Conservation (phyloP, 208 protist species). For the Leishmania guyanensis region DNA sequence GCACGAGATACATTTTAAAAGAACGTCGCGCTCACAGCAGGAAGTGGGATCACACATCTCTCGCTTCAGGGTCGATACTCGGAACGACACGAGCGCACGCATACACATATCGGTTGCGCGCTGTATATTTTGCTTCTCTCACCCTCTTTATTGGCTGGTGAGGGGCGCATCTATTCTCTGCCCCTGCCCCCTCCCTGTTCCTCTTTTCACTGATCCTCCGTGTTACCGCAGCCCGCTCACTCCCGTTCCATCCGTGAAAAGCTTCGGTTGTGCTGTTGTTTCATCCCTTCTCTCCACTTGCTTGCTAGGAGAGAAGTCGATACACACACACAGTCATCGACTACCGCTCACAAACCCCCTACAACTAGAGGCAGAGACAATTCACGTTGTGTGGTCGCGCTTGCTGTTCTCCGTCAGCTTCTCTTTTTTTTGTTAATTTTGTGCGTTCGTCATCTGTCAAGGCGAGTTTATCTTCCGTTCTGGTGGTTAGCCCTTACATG, state of each 20-base stretch:
- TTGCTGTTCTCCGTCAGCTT: not conserved
- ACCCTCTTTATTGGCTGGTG: not conserved
- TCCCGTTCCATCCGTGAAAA: not conserved
- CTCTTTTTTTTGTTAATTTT: not conserved
- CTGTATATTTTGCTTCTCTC: not conserved
- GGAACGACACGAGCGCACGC: not conserved
- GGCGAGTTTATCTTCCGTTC: not conserved
- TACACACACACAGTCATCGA: not conserved
- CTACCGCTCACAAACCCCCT: not conserved
- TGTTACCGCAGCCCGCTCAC: not conserved
- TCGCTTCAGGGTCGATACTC: not conserved
- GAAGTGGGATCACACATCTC: not conserved
- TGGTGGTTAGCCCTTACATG: not conserved
- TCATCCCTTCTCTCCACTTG: not conserved
- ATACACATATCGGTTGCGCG: not conserved
- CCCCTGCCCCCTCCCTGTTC: not conserved
- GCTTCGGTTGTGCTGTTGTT: not conserved
- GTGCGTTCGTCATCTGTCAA: not conserved
- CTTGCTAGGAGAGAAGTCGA: not conserved
- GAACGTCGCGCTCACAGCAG: not conserved
- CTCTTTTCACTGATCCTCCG: not conserved
- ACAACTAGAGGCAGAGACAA: not conserved
- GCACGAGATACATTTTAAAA: not conserved
- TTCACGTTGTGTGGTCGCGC: not conserved
- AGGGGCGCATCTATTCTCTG: not conserved